These are phyloP conservation scores for Acanthamoeba castellanii DNA, from an alignment of 208 protist genomes.

Conservation along the genomic window DNA sequence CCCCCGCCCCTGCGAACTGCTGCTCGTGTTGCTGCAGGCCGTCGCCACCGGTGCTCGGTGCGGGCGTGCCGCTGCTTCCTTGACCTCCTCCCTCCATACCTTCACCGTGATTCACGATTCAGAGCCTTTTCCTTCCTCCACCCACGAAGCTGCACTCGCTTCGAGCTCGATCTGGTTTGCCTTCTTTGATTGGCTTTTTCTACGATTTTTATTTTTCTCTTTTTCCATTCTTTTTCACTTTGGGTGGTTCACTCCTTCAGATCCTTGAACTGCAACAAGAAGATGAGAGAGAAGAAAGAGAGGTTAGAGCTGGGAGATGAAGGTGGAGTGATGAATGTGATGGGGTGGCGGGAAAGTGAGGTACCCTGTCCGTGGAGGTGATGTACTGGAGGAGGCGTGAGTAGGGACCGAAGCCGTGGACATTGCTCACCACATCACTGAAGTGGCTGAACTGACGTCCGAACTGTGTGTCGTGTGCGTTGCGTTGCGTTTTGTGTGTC, in stretches of 20 bases:
- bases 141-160: too few relatives aligned
- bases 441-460: background rate
- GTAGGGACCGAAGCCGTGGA: background rate
- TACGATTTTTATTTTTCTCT: conserved; percentile 14
- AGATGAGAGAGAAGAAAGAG: background rate
- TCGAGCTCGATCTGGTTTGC: too few relatives aligned
- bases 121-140: background rate
- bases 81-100: background rate
- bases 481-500: too few relatives aligned
- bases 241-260: background rate
- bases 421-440: background rate
- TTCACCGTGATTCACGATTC: background rate
- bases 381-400: conserved; percentile 20
- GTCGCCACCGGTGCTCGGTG: too few relatives aligned
- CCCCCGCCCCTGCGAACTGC: background rate
- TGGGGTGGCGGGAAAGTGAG: background rate
- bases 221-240: background rate
- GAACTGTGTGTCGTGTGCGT: background rate
- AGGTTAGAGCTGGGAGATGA: too few relatives aligned
- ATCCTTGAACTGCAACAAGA: background rate
- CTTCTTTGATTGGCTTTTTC: background rate
- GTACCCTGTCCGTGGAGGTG: background rate
- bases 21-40: too few relatives aligned
- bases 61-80: background rate
- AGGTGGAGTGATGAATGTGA: too few relatives aligned